These are phyloP conservation scores for Atractiella rhizophila DNA, from an alignment of 768 basidiomycete species.

Conservation along the genomic window DNA sequence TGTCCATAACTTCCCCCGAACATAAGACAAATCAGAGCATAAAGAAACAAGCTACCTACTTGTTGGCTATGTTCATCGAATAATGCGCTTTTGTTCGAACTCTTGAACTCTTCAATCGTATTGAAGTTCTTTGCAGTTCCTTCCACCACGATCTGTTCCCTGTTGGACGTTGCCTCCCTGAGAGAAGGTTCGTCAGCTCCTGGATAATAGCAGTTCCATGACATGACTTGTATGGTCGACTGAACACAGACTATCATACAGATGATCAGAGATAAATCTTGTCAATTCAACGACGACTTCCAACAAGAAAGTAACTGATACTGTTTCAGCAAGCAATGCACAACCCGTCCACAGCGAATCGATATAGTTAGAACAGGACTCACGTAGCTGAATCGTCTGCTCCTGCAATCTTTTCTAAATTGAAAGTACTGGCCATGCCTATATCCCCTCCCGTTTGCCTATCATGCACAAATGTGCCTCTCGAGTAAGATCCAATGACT, in stretches of 20 bases:
- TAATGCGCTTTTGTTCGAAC: slow-evolving; percentile 60
- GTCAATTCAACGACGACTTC: not conserved
- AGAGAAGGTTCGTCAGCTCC: not conserved
- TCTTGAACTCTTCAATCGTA: slow-evolving; percentile 85
- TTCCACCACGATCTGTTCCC: slow-evolving; percentile 23
- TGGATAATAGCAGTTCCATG: too few species aligned
- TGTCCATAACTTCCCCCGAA: slow-evolving; percentile 38
- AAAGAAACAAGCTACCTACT: slow-evolving; percentile 25
- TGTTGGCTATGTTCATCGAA: slow-evolving; percentile 47
- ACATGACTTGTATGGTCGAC: too few species aligned
- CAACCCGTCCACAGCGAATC: not conserved
- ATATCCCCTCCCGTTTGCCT: slow-evolving; percentile 49
- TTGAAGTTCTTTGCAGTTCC: slow-evolving; percentile 84
- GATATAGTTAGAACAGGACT: not conserved
- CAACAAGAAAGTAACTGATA: not conserved
- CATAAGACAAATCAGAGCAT: not conserved
- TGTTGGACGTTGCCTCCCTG: not conserved
- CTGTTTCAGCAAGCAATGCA: not conserved
- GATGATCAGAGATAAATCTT: not conserved
- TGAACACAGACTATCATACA: not conserved
- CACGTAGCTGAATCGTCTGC: not conserved
- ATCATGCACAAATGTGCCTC: slow-evolving; percentile 48
- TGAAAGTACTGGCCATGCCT: slow-evolving; percentile 32
- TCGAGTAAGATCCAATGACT: slow-evolving; percentile 40
- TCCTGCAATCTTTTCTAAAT: slow-evolving; percentile 13